These are phyloP conservation scores for Clavispora asparagi DNA, from an alignment of 805 yeast genomes.

Conservation along the genomic window DNA sequence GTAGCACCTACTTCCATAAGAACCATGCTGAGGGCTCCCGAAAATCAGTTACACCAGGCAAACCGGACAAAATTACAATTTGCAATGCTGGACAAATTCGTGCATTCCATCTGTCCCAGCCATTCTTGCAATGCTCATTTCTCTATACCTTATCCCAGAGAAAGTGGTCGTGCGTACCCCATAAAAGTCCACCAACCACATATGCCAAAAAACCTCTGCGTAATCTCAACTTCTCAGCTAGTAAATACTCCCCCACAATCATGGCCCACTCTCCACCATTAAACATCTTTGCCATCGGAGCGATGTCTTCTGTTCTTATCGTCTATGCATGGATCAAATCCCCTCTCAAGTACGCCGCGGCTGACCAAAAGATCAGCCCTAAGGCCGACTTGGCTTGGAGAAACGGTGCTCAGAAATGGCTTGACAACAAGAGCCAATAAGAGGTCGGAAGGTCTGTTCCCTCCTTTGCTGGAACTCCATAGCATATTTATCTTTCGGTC, in stretches of 20 bases:
- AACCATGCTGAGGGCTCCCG: too few relatives aligned
- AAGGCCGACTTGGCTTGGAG: constrained; percentile 47
- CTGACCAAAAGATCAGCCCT: constrained; percentile 40
- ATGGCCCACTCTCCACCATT: constrained; percentile 36
- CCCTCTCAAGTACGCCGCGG: constrained; percentile 36
- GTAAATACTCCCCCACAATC: constrained; percentile 1
- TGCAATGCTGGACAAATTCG: too few relatives aligned
- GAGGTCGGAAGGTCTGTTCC: neutral
- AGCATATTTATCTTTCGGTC: neutral
- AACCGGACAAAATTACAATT: too few relatives aligned
- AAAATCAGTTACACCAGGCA: too few relatives aligned
- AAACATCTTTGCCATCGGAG: constrained; percentile 35
- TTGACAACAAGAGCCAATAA: constrained; percentile 19
- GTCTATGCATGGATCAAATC: constrained; percentile 36
- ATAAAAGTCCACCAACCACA: constrained; percentile 12
- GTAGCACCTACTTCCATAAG: too few relatives aligned
- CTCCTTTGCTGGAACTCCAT: neutral
- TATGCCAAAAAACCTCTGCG: constrained; percentile 5
- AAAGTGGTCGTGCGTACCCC: constrained; percentile 13
- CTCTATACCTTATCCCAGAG: too few relatives aligned
- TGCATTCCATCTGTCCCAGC: too few relatives aligned
- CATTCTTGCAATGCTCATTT: too few relatives aligned
- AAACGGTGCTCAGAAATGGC: constrained; percentile 41
- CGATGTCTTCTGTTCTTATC: constrained; percentile 38
- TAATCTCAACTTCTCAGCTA: constrained; percentile 6